phyloP scores from a whole-genome alignment of 2,329 filamentous ascomycete genomes.

The Bipolaris sorokiniana region DNA sequence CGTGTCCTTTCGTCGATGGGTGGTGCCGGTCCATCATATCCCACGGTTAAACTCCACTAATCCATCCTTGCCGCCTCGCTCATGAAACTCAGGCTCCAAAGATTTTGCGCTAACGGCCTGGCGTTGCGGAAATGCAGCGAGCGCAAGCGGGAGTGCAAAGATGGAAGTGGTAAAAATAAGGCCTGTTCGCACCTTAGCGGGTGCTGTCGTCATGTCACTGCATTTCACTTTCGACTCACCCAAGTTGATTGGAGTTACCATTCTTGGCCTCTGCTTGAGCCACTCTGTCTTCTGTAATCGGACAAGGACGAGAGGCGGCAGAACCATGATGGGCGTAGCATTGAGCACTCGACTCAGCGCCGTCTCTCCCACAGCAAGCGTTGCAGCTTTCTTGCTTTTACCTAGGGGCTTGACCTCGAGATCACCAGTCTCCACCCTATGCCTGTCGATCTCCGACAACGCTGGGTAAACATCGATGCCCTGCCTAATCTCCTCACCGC shows the following conservation, averaged over 20 bases:
- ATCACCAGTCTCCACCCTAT: conserved; percentile 68
- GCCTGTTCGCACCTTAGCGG: conserved; percentile 51
- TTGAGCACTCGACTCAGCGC: conserved; percentile 91
- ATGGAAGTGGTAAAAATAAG: conserved; percentile 87
- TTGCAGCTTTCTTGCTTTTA: conserved; percentile 86
- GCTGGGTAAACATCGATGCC: conserved; percentile 94
- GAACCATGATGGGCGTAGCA: conserved; percentile 94
- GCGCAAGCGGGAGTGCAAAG: conserved; percentile 84
- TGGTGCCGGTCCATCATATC: conserved; percentile 62
- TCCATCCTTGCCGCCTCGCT: conserved; percentile 76
- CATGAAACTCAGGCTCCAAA: conserved; percentile 87
- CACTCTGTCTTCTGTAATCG: conserved; percentile 82
- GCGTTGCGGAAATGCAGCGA: conserved; percentile 91
- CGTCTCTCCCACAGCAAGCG: conserved; percentile 89
- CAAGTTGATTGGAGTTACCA: conserved; percentile 83
- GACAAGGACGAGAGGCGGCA: conserved; percentile 86
- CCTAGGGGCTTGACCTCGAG: conserved; percentile 70
- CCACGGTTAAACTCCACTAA: conserved; percentile 97
- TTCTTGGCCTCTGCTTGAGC: conserved; percentile 76
- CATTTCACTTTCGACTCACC: conserved; percentile 60
- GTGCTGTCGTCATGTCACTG: conserved; percentile 63
- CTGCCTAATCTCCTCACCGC: conserved; percentile 88
- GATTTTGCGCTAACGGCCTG: conserved; percentile 77
- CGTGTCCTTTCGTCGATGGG: conserved; percentile 1
- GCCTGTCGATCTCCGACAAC: conserved; percentile 72